A percentile compares a stretch with the other conserved stretches of the same genome.
Conservation (phyloP, 345 rosid genomes). For the Citrus australasica region DNA sequence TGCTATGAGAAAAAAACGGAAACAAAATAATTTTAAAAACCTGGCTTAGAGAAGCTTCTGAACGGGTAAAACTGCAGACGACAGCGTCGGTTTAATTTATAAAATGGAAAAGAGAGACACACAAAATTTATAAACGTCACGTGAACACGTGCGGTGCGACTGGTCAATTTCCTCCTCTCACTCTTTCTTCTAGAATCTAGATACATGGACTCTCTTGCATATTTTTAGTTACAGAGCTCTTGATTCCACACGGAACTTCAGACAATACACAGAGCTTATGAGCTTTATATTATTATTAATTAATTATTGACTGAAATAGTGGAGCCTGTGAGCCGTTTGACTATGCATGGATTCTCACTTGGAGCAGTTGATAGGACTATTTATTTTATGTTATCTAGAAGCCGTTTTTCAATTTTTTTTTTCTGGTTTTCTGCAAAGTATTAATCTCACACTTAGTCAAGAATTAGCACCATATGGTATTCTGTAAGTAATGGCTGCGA, state of each 20-base stretch:
- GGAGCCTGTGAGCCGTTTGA: no score
- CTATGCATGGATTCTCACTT: no score
- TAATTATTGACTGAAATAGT: no score
- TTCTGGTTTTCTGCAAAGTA: no score
- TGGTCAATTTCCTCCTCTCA: neutral
- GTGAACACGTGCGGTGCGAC: neutral
- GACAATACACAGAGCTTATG: neutral
- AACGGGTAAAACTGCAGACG: neutral
- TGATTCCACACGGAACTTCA: neutral
- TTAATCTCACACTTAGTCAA: no score
- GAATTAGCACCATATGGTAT: no score
- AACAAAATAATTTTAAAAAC: neutral
- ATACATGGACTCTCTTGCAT: neutral
- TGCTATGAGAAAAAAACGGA: neutral
- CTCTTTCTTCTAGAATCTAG: neutral
- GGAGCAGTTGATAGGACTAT: no score
- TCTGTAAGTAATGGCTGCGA: no score
- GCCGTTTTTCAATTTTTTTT: no score
- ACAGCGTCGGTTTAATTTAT: neutral
- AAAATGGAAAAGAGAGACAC: no score
- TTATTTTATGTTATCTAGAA: no score
- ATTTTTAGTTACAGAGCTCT: neutral
- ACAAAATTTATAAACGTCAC: neutral
- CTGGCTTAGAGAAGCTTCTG: neutral
- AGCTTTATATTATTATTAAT: no score